These are phyloP conservation scores for Emericellopsis atlantica DNA, from an alignment of 2,329 filamentous ascomycete species.

Conservation along the genomic window DNA sequence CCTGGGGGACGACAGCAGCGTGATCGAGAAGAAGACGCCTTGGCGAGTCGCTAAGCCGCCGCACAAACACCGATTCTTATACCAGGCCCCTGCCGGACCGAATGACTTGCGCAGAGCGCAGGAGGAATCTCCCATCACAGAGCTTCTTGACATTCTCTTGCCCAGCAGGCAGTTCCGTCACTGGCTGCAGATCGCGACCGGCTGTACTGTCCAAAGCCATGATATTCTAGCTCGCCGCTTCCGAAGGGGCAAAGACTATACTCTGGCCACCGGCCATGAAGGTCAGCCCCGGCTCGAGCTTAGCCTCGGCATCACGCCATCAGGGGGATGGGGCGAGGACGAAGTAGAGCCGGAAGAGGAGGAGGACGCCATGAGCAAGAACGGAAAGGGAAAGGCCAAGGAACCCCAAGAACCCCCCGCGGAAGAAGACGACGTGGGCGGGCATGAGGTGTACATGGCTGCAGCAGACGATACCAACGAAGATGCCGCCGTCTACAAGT, in stretches of 20 bases:
- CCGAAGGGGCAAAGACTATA: slow-evolving; percentile 79
- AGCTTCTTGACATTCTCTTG: slow-evolving; percentile 70
- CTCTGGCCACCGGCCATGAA: slow-evolving; percentile 75
- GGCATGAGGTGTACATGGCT: slow-evolving; percentile 89
- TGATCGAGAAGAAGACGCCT: slow-evolving; percentile 43
- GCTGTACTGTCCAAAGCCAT: slow-evolving; percentile 57
- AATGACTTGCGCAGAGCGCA: slow-evolving; percentile 19
- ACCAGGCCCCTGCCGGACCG: slow-evolving; percentile 45
- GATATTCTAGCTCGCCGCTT: slow-evolving; percentile 80
- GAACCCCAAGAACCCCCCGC: slow-evolving; percentile 15
- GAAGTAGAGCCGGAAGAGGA: slow-evolving; percentile 24
- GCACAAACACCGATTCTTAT: slow-evolving; percentile 90
- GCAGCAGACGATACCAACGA: slow-evolving; percentile 59
- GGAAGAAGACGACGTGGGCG: slow-evolving; percentile 49
- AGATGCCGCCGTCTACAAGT: slow-evolving; percentile 82
- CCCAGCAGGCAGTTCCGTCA: slow-evolving; percentile 78
- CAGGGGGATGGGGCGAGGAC: slow-evolving; percentile 69
- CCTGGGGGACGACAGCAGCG: slow-evolving; percentile 31
- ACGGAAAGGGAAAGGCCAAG: slow-evolving; percentile 17
- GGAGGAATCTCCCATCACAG: slow-evolving; percentile 50
- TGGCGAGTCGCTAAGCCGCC: slow-evolving; percentile 79
- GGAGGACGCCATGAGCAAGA: slow-evolving; percentile 17
- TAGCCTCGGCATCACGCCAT: slow-evolving; percentile 78
- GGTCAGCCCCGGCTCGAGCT: slow-evolving; percentile 72
- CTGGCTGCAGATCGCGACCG: slow-evolving; percentile 78